These are phyloP conservation scores for Saussurea involucrata DNA, from an alignment of 129 eudicot genomes.

Conservation along the genomic window DNA sequence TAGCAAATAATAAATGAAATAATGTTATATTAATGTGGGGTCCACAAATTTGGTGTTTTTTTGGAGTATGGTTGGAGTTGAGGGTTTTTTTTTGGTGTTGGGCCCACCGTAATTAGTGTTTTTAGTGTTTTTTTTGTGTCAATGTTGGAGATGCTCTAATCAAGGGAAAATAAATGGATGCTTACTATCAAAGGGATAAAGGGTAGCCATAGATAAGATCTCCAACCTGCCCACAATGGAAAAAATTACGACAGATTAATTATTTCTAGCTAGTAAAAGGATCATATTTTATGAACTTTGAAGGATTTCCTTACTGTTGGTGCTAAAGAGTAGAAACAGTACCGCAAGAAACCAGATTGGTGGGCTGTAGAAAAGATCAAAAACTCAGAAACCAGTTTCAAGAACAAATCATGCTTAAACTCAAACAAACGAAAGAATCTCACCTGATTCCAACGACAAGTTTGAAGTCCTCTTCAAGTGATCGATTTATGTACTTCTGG, in stretches of 20 bases:
- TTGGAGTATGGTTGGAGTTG: too few relatives aligned
- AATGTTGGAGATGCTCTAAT: too few relatives aligned
- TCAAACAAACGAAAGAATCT: not conserved
- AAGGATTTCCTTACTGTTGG: constrained; percentile 43
- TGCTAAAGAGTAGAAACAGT: constrained; percentile 60
- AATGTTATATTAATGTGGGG: too few relatives aligned
- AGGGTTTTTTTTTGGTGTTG: too few relatives aligned
- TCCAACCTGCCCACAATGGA: constrained; percentile 45
- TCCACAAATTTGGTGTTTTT: too few relatives aligned
- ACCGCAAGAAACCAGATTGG: constrained; percentile 75
- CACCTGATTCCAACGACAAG: constrained; percentile 77
- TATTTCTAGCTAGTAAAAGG: not conserved
- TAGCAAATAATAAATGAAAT: too few relatives aligned
- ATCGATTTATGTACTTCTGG: constrained; percentile 58
- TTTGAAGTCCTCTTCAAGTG: constrained; percentile 76
- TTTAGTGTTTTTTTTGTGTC: too few relatives aligned
- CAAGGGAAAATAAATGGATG: constrained; percentile 11
- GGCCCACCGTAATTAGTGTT: too few relatives aligned
- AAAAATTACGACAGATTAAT: not conserved
- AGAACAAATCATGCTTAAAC: not conserved
- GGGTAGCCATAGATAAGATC: constrained; percentile 52
- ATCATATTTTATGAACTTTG: constrained; percentile 1
- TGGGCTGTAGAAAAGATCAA: constrained; percentile 42
- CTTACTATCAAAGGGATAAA: constrained; percentile 60
- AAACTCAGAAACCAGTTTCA: constrained; percentile 5